Evolutionary conservation across 1,284 basidiomycete species (phyloP).

Genomic region (Austroboletus rostrupii): DNA sequence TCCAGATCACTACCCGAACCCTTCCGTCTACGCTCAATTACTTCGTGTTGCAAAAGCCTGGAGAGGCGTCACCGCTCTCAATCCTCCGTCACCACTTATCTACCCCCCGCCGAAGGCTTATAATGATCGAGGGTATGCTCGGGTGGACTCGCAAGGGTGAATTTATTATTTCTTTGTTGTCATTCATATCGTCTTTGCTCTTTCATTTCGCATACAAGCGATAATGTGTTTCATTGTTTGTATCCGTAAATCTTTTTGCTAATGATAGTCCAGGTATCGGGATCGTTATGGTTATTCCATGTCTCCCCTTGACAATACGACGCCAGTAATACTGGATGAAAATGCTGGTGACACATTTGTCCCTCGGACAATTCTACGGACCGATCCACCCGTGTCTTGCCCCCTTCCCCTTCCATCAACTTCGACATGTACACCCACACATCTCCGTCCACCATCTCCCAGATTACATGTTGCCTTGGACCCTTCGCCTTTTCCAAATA

Average conservation of each 20-base stretch:
- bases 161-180: slow-evolving; percentile 11
- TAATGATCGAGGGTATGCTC: slow-evolving; percentile 18
- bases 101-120: slow-evolving; percentile 23
- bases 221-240: slow-evolving; percentile 7
- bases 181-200: background rate
- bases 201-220: slow-evolving; percentile 15
- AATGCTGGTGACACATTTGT: slow-evolving; percentile 13
- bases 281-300: slow-evolving; percentile 31
- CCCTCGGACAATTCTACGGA: slow-evolving; percentile 26
- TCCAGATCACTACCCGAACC: slow-evolving; percentile 33
- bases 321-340: slow-evolving; percentile 28
- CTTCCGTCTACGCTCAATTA: slow-evolving; percentile 50
- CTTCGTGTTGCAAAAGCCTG: slow-evolving; percentile 59
- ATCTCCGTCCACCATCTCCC: slow-evolving; percentile 30
- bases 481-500: slow-evolving; percentile 27
- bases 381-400: slow-evolving; percentile 9
- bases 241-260: slow-evolving; percentile 20
- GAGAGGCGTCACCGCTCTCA: slow-evolving; percentile 65
- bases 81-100: slow-evolving; percentile 25
- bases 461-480: slow-evolving; percentile 24
- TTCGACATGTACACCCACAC: slow-evolving; percentile 21
- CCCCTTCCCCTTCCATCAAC: slow-evolving; percentile 5
- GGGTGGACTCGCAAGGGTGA: slow-evolving; percentile 30
- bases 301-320: slow-evolving; percentile 29
- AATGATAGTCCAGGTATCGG: slow-evolving; percentile 23